Percentiles rank a stretch among this genome's conserved stretches.
phyloP scores from a whole-genome alignment of 2,329 filamentous ascomycete species.

The Aplosporella prunicola region DNA sequence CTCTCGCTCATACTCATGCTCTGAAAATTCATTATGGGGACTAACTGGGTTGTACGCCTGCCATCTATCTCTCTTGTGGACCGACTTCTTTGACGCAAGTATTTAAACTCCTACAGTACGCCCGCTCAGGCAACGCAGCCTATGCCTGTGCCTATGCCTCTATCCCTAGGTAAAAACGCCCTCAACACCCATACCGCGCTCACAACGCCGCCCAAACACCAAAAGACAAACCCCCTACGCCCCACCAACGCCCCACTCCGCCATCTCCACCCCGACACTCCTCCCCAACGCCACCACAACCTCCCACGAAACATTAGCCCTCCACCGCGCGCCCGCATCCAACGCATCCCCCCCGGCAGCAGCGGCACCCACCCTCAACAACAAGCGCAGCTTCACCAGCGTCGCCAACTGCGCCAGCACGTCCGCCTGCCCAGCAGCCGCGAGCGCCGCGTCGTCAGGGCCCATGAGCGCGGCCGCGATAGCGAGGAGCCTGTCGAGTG shows the following conservation, averaged over 20 bases:
- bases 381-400: conserved; percentile 57
- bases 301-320: conserved; percentile 72
- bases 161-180: too few species aligned
- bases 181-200: too few species aligned
- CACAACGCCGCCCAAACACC: too few species aligned
- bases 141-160: too few species aligned
- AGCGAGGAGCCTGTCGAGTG: conserved; percentile 67
- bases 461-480: conserved; percentile 62
- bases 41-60: too few species aligned
- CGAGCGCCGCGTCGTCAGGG: conserved; percentile 24
- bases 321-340: conserved; percentile 51
- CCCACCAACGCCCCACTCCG: conserved; percentile 75
- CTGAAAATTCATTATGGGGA: too few species aligned
- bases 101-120: too few species aligned
- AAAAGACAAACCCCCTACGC: conserved; percentile 54
- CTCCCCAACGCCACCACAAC: conserved; percentile 60
- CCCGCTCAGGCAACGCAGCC: too few species aligned
- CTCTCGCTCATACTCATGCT: too few species aligned
- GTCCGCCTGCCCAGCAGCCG: conserved; percentile 36
- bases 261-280: conserved; percentile 66
- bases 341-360: conserved; percentile 51
- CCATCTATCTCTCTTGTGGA: too few species aligned
- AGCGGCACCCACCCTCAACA: conserved; percentile 53
- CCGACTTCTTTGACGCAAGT: too few species aligned
- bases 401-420: conserved; percentile 54